Evolutionary conservation across 805 yeast genomes (phyloP).

Genomic region (Kluyveromyces starmeri): DNA sequence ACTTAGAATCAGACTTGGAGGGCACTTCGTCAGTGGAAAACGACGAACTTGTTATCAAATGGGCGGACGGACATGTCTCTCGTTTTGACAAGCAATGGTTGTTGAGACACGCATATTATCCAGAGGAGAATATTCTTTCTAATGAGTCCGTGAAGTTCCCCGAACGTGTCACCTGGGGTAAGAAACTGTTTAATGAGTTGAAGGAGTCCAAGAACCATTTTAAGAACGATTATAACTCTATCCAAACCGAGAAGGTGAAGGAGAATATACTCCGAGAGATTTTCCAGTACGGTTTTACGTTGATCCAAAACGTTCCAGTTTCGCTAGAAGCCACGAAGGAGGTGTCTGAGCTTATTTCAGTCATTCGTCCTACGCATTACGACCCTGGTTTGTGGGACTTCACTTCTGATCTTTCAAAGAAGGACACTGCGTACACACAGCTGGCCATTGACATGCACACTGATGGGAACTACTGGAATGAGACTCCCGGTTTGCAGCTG

Average conservation of each 20-base stretch:
- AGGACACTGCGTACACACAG: conserved; percentile 66
- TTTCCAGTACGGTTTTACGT: conserved; percentile 44
- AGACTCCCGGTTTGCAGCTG: conserved; percentile 62
- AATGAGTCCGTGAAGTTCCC: conserved; percentile 3
- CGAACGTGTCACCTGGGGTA: conserved; percentile 5
- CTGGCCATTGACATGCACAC: conserved; percentile 57
- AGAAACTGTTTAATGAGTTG: conserved; percentile 5
- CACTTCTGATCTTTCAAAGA: conserved; percentile 56
- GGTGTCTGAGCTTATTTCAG: conserved; percentile 48
- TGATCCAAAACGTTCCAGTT: conserved; percentile 53
- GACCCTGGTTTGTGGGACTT: conserved; percentile 73
- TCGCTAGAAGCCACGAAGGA: conserved; percentile 50
- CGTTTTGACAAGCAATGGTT: conserved; percentile 7
- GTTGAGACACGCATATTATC: conserved; percentile 7
- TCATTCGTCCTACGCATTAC: conserved; percentile 60
- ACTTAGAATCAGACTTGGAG: conserved; percentile 2
- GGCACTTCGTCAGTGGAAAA: neutral
- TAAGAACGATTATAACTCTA: conserved; percentile 1
- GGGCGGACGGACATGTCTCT: conserved; percentile 8
- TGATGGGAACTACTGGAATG: conserved; percentile 69
- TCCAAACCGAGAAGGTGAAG: neutral
- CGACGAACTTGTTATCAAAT: conserved; percentile 5
- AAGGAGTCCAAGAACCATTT: neutral
- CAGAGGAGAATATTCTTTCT: conserved; percentile 1
- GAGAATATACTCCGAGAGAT: conserved; percentile 6